Percentiles rank a stretch among this genome's conserved stretches.
Conservation (phyloP, 805 yeast species). For the Ogataea haglerorum region DNA sequence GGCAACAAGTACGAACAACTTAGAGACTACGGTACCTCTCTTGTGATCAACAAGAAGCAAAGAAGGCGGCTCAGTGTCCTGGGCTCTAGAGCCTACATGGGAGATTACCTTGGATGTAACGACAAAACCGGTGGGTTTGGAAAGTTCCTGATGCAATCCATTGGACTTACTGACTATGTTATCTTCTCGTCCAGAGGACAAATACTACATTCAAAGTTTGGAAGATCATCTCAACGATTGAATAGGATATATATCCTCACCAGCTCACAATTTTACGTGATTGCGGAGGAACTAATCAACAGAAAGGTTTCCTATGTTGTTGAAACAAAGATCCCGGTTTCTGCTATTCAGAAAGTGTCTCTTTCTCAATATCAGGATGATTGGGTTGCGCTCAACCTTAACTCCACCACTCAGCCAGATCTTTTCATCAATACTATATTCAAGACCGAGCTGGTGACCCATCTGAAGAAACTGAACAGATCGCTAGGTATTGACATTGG, state of each 20-base stretch:
- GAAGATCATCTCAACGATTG: conserved; percentile 80
- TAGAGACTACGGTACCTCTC: conserved; percentile 75
- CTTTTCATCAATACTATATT: conserved; percentile 74
- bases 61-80: conserved; percentile 84
- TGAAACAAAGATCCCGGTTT: conserved; percentile 63
- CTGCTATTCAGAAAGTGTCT: conserved; percentile 57
- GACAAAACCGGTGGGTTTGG: conserved; percentile 70
- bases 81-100: conserved; percentile 86
- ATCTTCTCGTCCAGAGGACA: conserved; percentile 82
- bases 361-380: conserved; percentile 82
- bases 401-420: conserved; percentile 64
- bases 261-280: conserved; percentile 54
- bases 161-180: conserved; percentile 67
- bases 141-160: conserved; percentile 63
- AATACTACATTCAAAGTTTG: conserved; percentile 78
- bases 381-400: conserved; percentile 75
- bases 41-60: conserved; percentile 75
- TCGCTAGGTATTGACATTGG: conserved; percentile 63
- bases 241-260: conserved; percentile 75
- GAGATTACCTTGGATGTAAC: conserved; percentile 90
- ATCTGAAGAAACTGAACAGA: conserved; percentile 58
- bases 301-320: conserved; percentile 49
- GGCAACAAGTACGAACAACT: conserved; percentile 77
- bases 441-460: conserved; percentile 85
- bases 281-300: conserved; percentile 68